phyloP scores from a whole-genome alignment of 352 stramenopile genomes.

The Phytopythium litorale region DNA sequence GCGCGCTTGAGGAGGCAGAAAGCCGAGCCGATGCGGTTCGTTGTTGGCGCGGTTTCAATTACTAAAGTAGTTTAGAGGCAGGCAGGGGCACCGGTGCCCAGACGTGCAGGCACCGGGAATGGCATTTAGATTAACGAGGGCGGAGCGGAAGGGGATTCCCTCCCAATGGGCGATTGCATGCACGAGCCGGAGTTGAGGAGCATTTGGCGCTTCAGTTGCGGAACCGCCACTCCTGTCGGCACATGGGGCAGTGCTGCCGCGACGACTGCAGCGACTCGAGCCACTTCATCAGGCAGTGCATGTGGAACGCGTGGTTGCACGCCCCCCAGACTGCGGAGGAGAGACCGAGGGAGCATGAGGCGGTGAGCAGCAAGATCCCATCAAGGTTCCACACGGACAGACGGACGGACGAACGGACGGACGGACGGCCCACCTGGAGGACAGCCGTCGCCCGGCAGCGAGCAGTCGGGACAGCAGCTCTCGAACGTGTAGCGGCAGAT shows the following conservation, averaged over 20 bases:
- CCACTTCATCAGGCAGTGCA: conserved; percentile 94
- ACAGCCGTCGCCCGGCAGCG: conserved; percentile 75
- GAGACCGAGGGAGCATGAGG: neutral
- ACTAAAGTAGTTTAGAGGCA: conserved; percentile 2
- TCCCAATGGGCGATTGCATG: neutral
- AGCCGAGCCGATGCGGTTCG: neutral
- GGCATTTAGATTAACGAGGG: neutral
- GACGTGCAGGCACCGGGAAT: neutral
- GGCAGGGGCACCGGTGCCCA: neutral
- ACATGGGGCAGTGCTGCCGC: conserved; percentile 88
- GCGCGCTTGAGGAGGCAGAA: neutral
- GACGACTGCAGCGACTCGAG: conserved; percentile 80
- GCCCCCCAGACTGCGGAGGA: conserved; percentile 62
- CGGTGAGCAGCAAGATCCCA: neutral
- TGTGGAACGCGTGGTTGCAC: conserved; percentile 92
- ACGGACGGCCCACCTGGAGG: conserved; percentile 52
- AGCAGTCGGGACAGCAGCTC: conserved; percentile 76
- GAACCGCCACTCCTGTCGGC: conserved; percentile 86
- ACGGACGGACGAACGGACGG: no score
- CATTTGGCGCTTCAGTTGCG: conserved; percentile 31
- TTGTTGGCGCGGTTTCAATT: conserved; percentile 7
- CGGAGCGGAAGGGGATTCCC: neutral
- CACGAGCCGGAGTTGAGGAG: neutral
- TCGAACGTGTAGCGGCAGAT: conserved; percentile 87
- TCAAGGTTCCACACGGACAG: neutral